Percentiles rank a stretch among this genome's conserved stretches.
Evolutionary conservation across 371 early-diverging fungal species (phyloP).

Genomic region (Syncephalastrum monosporum): DNA sequence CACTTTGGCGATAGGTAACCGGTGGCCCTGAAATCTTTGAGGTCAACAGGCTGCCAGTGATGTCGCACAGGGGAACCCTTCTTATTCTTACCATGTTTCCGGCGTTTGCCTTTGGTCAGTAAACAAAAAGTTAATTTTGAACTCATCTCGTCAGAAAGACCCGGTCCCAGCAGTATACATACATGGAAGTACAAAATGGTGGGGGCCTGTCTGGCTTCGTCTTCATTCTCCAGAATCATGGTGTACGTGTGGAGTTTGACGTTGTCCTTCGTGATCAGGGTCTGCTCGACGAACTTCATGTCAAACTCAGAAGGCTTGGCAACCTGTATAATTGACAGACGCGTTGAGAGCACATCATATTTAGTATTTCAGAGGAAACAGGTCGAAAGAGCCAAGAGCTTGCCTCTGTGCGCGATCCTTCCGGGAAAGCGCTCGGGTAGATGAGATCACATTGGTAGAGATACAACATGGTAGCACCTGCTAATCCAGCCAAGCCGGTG

Average conservation of each 20-base stretch:
- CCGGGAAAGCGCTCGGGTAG: conserved; percentile 82
- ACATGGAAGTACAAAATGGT: conserved; percentile 88
- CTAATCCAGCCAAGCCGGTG: conserved; percentile 24
- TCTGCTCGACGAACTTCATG: conserved; percentile 70
- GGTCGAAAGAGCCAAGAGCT: not conserved
- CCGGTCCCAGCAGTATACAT: conserved; percentile 15
- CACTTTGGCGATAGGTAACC: conserved; percentile 82
- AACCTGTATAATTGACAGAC: conserved; percentile 44
- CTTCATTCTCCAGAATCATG: conserved; percentile 61
- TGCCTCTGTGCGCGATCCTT: conserved; percentile 72
- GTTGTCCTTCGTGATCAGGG: conserved; percentile 78
- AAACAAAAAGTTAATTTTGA: not conserved
- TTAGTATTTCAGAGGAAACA: not conserved
- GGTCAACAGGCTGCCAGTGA: not conserved
- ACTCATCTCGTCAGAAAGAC: not conserved
- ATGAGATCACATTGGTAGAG: conserved; percentile 77
- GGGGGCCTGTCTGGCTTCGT: conserved; percentile 56
- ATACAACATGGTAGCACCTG: conserved; percentile 23
- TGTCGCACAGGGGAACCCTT: not conserved
- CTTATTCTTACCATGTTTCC: conserved; percentile 81
- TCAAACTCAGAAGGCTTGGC: conserved; percentile 72
- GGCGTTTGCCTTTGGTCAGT: conserved; percentile 76
- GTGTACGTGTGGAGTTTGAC: conserved; percentile 79
- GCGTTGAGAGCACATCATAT: not conserved
- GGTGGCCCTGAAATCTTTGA: conserved; percentile 69